phyloP scores from a whole-genome alignment of 352 stramenopile species.

The Phytophthora boehmeriae region DNA sequence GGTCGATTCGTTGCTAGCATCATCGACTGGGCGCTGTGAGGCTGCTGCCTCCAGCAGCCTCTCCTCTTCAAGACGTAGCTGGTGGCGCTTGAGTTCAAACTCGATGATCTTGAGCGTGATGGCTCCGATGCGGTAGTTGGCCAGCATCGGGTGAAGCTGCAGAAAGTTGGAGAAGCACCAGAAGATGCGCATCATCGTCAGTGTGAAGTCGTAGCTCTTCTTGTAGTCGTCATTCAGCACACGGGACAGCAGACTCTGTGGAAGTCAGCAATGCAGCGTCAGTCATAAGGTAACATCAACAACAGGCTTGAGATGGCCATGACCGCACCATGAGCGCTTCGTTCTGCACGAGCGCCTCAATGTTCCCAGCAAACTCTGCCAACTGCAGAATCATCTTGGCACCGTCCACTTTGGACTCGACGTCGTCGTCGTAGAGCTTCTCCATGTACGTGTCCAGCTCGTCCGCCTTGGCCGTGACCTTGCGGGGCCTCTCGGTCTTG shows the following conservation, averaged over 20 bases:
- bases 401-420: conserved; percentile 86
- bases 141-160: conserved; percentile 93
- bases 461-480: conserved; percentile 66
- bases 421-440: conserved; percentile 92
- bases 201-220: conserved; percentile 93
- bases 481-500: conserved; percentile 48
- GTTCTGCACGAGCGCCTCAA: conserved; percentile 94
- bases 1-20: conserved; percentile 1
- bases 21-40: conserved; percentile 25
- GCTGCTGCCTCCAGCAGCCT: conserved; percentile 47
- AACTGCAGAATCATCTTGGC: conserved; percentile 93
- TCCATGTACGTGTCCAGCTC: conserved; percentile 95
- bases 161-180: conserved; percentile 96
- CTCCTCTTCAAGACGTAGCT: conserved; percentile 81
- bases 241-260: conserved; percentile 83
- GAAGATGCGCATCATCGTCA: conserved; percentile 96
- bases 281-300: neutral
- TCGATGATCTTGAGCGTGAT: conserved; percentile 95
- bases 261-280: neutral
- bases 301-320: neutral
- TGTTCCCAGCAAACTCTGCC: conserved; percentile 88
- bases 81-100: conserved; percentile 92
- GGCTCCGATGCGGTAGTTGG: conserved; percentile 93
- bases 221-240: conserved; percentile 96
- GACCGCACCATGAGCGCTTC: conserved; percentile 90